A percentile compares a stretch with the other conserved stretches of the same genome.
phyloP scores from a whole-genome alignment of 2,329 filamentous ascomycete species.

The Pseudogymnoascus sp. region DNA sequence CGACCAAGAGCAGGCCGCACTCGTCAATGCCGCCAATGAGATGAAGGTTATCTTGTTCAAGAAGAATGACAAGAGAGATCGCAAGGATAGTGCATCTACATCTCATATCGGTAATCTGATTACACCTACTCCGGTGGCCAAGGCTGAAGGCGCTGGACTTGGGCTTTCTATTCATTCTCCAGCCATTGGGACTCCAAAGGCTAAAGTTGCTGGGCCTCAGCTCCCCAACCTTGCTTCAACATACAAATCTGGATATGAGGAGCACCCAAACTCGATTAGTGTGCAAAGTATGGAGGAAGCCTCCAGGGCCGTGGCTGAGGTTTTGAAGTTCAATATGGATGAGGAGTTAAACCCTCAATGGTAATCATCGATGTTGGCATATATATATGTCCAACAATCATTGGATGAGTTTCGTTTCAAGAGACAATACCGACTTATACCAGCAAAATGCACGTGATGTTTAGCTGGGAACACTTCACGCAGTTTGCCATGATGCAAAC shows the following conservation, averaged over 20 bases:
- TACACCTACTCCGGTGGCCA: not conserved
- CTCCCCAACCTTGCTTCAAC: not conserved
- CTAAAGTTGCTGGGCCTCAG: not conserved
- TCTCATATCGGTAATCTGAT: not conserved
- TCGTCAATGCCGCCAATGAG: not conserved
- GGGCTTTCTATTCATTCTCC: not conserved
- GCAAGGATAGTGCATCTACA: not conserved
- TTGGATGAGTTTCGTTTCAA: not conserved
- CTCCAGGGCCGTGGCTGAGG: not conserved
- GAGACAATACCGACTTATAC: not conserved
- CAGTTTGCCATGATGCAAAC: not conserved
- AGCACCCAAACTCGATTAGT: not conserved
- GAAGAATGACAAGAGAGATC: not conserved
- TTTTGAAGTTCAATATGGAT: not conserved
- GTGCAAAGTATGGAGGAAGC: not conserved
- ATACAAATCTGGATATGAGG: not conserved
- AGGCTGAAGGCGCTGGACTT: not conserved
- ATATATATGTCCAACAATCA: not conserved
- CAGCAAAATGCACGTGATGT: not conserved
- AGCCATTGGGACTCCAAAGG: not conserved
- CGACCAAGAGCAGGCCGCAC: not conserved
- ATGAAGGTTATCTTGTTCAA: not conserved
- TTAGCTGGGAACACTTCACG: not conserved
- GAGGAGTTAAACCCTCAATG: not conserved
- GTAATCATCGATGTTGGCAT: not conserved